Evolutionary conservation across 2,329 filamentous ascomycete genomes (phyloP).

Genomic region (Diplodia seriata): DNA sequence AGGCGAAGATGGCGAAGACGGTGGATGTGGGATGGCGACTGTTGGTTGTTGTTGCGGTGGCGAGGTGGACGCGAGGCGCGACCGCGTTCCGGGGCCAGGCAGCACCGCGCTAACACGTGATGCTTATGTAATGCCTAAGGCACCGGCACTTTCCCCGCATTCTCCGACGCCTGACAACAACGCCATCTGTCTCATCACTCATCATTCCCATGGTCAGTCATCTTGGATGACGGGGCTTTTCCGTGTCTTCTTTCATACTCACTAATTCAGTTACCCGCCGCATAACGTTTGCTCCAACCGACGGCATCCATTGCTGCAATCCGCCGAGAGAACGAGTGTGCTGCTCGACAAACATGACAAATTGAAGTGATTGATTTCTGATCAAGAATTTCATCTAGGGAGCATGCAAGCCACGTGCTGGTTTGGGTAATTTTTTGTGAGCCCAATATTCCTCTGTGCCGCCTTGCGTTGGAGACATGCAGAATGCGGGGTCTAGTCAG

Average conservation of each 20-base stretch:
- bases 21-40: background rate
- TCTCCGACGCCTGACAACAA: background rate
- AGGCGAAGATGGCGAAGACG: background rate
- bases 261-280: background rate
- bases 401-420: background rate
- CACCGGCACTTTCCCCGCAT: background rate
- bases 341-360: background rate
- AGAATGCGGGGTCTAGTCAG: background rate
- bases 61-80: slow-evolving; percentile 33
- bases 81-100: slow-evolving; percentile 26
- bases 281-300: background rate
- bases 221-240: background rate
- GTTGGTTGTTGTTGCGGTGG: slow-evolving; percentile 24
- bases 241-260: background rate
- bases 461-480: background rate
- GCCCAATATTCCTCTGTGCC: no score
- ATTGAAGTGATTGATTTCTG: background rate
- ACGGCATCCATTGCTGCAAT: background rate
- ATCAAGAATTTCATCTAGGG: background rate
- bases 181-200: background rate
- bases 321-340: background rate
- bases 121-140: background rate
- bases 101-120: slow-evolving; percentile 11
- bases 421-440: background rate
- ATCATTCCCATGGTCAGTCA: background rate